Conservation (phyloP, 2,329 filamentous ascomycete species). For the Sporothrix humicola region DNA sequence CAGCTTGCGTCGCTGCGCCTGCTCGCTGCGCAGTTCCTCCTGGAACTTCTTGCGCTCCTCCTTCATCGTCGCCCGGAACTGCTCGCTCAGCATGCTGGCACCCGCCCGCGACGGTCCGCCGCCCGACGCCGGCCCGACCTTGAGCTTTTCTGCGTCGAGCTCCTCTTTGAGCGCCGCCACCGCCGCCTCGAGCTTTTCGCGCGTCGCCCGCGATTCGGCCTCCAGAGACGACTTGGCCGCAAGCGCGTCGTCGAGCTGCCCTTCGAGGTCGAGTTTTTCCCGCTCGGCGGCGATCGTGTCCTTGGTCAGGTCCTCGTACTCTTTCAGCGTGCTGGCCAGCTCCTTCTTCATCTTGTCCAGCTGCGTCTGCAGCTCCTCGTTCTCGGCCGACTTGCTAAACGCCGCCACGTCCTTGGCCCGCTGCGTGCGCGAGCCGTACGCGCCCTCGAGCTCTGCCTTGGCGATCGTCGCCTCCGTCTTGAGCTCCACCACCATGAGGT, state of each 20-base stretch:
- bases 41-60: slow-evolving; percentile 64
- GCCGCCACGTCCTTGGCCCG: slow-evolving; percentile 64
- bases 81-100: slow-evolving; percentile 60
- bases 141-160: slow-evolving; percentile 58
- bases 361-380: slow-evolving; percentile 54
- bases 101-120: slow-evolving; percentile 50
- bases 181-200: slow-evolving; percentile 51
- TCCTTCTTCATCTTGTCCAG: slow-evolving; percentile 58
- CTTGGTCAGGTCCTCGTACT: slow-evolving; percentile 60
- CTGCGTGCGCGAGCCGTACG: slow-evolving; percentile 64
- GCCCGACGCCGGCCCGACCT: slow-evolving; percentile 46
- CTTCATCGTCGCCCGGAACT: slow-evolving; percentile 62
- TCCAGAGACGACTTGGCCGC: slow-evolving; percentile 48
- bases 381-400: slow-evolving; percentile 56
- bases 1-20: slow-evolving; percentile 53
- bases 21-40: slow-evolving; percentile 61
- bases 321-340: slow-evolving; percentile 56
- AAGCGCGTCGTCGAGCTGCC: slow-evolving; percentile 50
- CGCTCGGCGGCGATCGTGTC: slow-evolving; percentile 58
- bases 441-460: slow-evolving; percentile 66
- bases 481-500: slow-evolving; percentile 60
- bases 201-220: slow-evolving; percentile 47
- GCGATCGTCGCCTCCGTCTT: slow-evolving; percentile 67
- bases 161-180: slow-evolving; percentile 55
- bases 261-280: slow-evolving; percentile 56